Base-by-base conservation (phyloP, 371 early-diverging fungal genomes). In the Syncephalastrum contaminatum region DNA sequence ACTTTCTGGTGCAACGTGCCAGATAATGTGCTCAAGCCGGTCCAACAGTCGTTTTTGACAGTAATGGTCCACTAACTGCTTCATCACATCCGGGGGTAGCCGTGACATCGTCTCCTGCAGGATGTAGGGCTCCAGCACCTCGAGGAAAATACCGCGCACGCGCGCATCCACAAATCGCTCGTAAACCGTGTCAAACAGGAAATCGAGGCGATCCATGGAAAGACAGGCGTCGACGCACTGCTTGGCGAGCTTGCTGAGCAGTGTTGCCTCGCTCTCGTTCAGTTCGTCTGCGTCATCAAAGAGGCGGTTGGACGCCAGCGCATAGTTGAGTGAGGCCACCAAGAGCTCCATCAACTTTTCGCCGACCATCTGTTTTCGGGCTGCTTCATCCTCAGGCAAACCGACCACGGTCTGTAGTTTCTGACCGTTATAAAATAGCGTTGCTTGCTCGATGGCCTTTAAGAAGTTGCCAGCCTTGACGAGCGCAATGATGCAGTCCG, bases 131-230 rank as follows among this genome's bases (percentile, higher is more conserved):
- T 84, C 90, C 16, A 92, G 63, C 1, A 74, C 79, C 53, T 88
- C 85, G 45, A 92, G 72, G 53, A 90, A 89, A 14, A 83, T 62
- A 3, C 77, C 77, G 25, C 67, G 69, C 2, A 83, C 80, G 22
- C 72, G 74, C 7, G 78, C 73, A 8, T 88, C 89, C 10, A 68
- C 62, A 63, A 87, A 92, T 16, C 74, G 73, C 15, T 92, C 93
- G 54, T 85, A 93, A 0, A 89, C 84, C 0, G 84, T 83, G 39
- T 81, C 84, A 64, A 89, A 89, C n/a, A 93, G 64, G 20, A 90
- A 84, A 12, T 82, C 86, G 10, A 78, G 71, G 18, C 83, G 78
- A 5, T 80, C 64, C 75, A 90, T 88, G 13, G 84, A 76, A 2
- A 90, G 65, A 56, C 88, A 88, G 1, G 86, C 86, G 47, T 87